Base-by-base conservation (phyloP, 1,139 yeast species). In the Hansenula lynferdii region DNA sequence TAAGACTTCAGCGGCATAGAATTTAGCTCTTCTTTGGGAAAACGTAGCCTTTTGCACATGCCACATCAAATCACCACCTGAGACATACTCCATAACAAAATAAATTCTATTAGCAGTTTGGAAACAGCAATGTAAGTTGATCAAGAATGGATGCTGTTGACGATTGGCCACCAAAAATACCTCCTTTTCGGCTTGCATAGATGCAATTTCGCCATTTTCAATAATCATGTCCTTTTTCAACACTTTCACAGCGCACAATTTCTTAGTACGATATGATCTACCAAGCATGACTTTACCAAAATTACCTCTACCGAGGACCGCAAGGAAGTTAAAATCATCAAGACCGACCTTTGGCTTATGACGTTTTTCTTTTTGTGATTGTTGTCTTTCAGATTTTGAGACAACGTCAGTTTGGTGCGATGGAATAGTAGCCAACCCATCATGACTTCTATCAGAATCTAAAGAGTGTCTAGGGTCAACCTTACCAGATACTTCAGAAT, bases 11-110 rank as follows among this genome's bases (percentile, higher is more conserved):
- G 97, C 95, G 3, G 98, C 97, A 62, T 92, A 94, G 58, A 89
- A 92, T 62, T 90, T 94, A 14, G 98, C 98, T 50, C 97, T 74
- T 50, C 85, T 79, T 17, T 92, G 84, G 3, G 96, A 82, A 57
- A 92, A 85, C 53, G 94, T 74, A 41, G 86, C 85, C 57, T 87
- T 87, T 61, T 92, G 98, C 54, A 92, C 94, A 60, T 92, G 99
- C 95, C 97, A 89, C 98, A 92, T 92, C 57, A 92, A 75, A 67
- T 92, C 99, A 60, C 99, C 99, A 42, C 98, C 99, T 11, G 95
- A 81, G 39, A 92, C 83, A 57, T 89, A 92, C 61, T 92, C 98
- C 98, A 92, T 92, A 12, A 95, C 98, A 64, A 94, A 92, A 62
- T 94, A 92, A 34, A 92, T 85, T 58, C 98, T 78, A 60, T 94